A percentile compares a stretch with the other conserved stretches of the same genome.
phyloP scores from a whole-genome alignment of 331 rosid genomes.

The Dryas integrifolia region DNA sequence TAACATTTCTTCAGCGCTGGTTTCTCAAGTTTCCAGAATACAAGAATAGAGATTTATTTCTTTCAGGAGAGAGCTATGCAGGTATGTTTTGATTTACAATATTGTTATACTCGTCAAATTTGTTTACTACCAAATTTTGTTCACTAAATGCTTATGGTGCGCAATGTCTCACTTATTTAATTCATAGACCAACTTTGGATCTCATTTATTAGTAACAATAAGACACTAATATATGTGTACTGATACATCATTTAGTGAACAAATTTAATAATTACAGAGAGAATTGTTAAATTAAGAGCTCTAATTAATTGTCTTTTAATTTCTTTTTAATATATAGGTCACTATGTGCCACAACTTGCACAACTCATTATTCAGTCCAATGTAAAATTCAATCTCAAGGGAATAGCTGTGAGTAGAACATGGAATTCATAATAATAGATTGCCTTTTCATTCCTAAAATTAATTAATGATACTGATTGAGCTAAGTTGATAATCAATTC shows the following conservation, averaged over 20 bases:
- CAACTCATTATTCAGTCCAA: conserved; percentile 35
- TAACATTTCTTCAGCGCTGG: conserved; percentile 40
- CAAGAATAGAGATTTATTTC: conserved; percentile 29
- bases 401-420: conserved; percentile 39
- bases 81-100: not conserved
- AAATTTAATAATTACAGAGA: no score
- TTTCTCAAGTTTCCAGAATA: conserved; percentile 39
- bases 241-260: no score
- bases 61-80: conserved; percentile 44
- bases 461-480: no score
- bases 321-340: conserved; percentile 24
- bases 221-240: no score
- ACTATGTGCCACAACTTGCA: conserved; percentile 50
- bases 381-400: conserved; percentile 33
- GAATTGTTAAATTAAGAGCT: no score
- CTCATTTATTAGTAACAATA: no score
- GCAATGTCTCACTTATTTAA: not conserved
- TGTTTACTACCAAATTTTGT: no score
- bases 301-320: no score
- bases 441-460: no score
- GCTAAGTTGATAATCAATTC: no score
- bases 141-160: no score
- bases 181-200: not conserved
- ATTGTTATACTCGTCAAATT: not conserved
- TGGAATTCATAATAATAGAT: no score